Evolutionary conservation across 2,329 filamentous ascomycete genomes (phyloP).

Genomic region (Diatrype stigma): DNA sequence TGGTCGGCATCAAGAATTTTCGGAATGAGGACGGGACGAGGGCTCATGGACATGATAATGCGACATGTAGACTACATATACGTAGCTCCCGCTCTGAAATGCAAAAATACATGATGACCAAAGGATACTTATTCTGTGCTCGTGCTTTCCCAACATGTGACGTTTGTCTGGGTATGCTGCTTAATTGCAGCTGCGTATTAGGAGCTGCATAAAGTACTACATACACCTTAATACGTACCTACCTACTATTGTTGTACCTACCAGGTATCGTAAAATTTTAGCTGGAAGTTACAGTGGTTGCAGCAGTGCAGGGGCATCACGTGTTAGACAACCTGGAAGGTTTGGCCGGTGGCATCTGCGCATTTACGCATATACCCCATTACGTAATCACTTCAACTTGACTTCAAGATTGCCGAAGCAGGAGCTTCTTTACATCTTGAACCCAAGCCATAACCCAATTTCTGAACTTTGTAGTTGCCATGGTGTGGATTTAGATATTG

Average conservation of each 20-base stretch:
- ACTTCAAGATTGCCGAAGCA: background rate
- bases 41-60: background rate
- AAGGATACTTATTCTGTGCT: too few species aligned
- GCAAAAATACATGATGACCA: background rate
- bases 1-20: background rate
- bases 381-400: slow-evolving; percentile 12
- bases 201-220: too few species aligned
- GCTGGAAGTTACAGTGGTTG: too few species aligned
- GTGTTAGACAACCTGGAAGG: slow-evolving; percentile 7
- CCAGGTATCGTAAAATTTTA: too few species aligned
- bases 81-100: background rate
- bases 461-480: too few species aligned
- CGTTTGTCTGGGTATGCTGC: too few species aligned
- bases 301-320: slow-evolving; percentile 16
- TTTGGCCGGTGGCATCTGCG: background rate
- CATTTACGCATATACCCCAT: background rate
- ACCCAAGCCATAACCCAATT: too few species aligned
- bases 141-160: too few species aligned
- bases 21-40: background rate
- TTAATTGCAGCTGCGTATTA: too few species aligned
- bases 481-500: background rate
- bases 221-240: too few species aligned
- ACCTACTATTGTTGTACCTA: too few species aligned
- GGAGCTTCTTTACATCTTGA: too few species aligned
- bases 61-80: background rate